Evolutionary conservation across 768 basidiomycete genomes (phyloP), one percentile per base, ranked within the genome.

Genomic region (Clathrus columnatus): DNA sequence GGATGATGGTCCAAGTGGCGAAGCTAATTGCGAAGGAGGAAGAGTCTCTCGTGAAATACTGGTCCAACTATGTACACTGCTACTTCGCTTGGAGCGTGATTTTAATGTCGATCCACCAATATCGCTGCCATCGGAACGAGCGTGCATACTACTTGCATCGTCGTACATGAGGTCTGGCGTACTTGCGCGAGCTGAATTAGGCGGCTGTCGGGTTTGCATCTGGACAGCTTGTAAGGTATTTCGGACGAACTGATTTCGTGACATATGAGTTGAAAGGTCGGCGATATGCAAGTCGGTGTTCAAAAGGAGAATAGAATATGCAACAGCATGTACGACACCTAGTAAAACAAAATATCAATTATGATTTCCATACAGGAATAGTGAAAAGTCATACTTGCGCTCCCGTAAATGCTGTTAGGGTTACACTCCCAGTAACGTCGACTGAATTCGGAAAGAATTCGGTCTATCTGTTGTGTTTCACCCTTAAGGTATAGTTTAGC

Each of bases 231-330:
- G 72, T 67, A 98, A 78, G 1, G 94, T 97, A 67, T 98, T 97
- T 49, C 84, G 81, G 6, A 98, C 84, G 68, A 98, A 99, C 64
- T 97, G 93, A 51, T 63, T 77, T 18, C 88, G 81, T 1, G 95
- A 93, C 96, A 98, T 99, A 58, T 90, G 85, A 2, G 78, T 81
- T 17, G 81, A 68, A 24, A 96, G 75, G 32, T 97, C 94, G 28
- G 94, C 96, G 50, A 99, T 86, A 68, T 99, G 95, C 29, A 99
- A 78, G 68, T 99, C 96, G 24, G 96, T 99, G 72, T 99, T 99
- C 50, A 98, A 79, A 28, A 98, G 77, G 0, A 99, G 73, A 36
- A 99, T 78, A 2, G 94, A 96, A 63, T 95, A 98, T 1, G 91
- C 79, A 48, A 94, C 87, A 1, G 91, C 88, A 61, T 99, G 96